A percentile compares a stretch with the other conserved stretches of the same genome.
These are phyloP conservation scores for Umbelopsis sp. DNA, from an alignment of 192 early-diverging fungal genomes.

Conservation along the genomic window DNA sequence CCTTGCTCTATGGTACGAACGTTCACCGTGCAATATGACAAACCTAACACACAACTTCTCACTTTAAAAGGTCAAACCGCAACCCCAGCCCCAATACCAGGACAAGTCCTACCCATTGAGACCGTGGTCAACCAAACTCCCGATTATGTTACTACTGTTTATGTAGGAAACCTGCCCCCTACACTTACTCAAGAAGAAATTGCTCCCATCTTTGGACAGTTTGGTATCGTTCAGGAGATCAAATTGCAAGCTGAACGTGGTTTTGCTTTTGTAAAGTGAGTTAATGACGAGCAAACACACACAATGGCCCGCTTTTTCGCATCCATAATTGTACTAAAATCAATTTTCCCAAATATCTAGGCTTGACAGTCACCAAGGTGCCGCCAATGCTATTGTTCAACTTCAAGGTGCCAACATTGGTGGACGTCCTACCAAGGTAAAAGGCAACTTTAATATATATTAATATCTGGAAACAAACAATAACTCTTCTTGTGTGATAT, in stretches of 20 bases:
- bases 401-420: slow-evolving; percentile 75
- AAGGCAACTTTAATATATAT: no score
- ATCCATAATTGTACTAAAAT: background rate
- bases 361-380: slow-evolving; percentile 88
- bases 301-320: background rate
- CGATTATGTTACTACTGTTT: slow-evolving; percentile 86
- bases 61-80: slow-evolving; percentile 34
- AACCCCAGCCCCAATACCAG: slow-evolving; percentile 41
- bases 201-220: slow-evolving; percentile 32
- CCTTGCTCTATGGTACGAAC: background rate
- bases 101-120: slow-evolving; percentile 66
- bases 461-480: no score
- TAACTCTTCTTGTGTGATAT: no score
- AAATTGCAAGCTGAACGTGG: slow-evolving; percentile 90
- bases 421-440: slow-evolving; percentile 76
- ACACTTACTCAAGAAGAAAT: slow-evolving; percentile 34
- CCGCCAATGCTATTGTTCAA: slow-evolving; percentile 84
- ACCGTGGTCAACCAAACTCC: slow-evolving; percentile 74
- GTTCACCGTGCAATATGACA: background rate
- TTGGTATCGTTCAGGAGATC: slow-evolving; percentile 77
- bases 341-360: slow-evolving; percentile 32
- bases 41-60: background rate
- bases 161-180: slow-evolving; percentile 86
- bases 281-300: background rate
- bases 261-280: slow-evolving; percentile 87